Conservation (phyloP, 805 yeast species). For the Wickerhamomyces silvicola region DNA sequence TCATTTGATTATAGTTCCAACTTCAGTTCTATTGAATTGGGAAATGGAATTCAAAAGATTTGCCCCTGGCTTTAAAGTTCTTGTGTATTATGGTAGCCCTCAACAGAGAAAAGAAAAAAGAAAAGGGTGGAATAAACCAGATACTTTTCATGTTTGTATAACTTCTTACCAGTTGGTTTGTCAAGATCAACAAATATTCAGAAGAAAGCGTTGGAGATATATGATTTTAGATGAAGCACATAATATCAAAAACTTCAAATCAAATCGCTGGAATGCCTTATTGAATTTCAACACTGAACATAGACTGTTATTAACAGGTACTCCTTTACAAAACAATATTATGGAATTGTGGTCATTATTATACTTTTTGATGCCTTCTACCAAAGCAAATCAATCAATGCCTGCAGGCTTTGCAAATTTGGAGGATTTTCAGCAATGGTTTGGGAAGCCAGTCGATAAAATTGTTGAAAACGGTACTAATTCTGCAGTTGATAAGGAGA, state of each 20-base stretch:
- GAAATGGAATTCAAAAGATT: conserved; percentile 98
- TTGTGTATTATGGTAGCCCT: conserved; percentile 95
- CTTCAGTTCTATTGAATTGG: conserved; percentile 97
- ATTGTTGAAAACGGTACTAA: conserved; percentile 70
- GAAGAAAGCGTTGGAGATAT: conserved; percentile 90
- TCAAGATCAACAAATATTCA: conserved; percentile 91
- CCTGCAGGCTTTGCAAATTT: conserved; percentile 91
- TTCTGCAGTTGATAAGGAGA: conserved; percentile 59
- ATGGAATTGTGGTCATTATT: conserved; percentile 95
- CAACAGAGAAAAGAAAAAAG: conserved; percentile 94
- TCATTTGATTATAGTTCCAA: conserved; percentile 92
- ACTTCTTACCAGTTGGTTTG: conserved; percentile 97
- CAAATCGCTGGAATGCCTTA: conserved; percentile 95
- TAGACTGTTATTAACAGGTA: conserved; percentile 86
- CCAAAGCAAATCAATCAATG: conserved; percentile 64
- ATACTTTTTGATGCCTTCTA: conserved; percentile 92
- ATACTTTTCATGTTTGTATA: conserved; percentile 93
- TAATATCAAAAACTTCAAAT: conserved; percentile 91
- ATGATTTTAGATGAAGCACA: conserved; percentile 98
- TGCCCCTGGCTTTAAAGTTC: conserved; percentile 95
- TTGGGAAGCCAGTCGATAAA: conserved; percentile 94
- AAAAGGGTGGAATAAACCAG: conserved; percentile 96
- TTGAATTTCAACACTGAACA: conserved; percentile 90
- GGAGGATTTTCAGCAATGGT: conserved; percentile 97
- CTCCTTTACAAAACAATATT: conserved; percentile 92